These are phyloP conservation scores for Hypseocharis bilobata DNA, from an alignment of 441 rosid species.

Conservation along the genomic window DNA sequence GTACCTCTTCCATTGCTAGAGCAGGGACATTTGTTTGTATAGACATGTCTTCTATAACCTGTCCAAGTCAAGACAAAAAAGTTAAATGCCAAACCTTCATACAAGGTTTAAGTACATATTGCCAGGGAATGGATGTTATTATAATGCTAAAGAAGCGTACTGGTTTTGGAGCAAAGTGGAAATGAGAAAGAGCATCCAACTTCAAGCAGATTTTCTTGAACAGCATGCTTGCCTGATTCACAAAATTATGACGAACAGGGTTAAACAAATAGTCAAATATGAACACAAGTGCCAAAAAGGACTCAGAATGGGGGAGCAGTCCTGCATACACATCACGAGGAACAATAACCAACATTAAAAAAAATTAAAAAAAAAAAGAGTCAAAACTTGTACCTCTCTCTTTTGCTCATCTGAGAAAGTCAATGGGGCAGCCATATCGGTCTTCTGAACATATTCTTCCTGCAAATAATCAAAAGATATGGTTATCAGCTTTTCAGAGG, in stretches of 20 bases:
- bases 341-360: background rate
- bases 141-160: conserved; percentile 38
- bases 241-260: background rate
- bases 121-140: background rate
- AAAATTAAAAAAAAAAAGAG: conserved; percentile 11
- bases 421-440: conserved; percentile 55
- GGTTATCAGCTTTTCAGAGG: background rate
- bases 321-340: background rate
- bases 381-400: conserved; percentile 46
- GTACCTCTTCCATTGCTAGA: conserved; percentile 95
- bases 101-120: background rate
- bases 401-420: conserved; percentile 75
- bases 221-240: conserved; percentile 50
- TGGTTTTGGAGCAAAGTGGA: conserved; percentile 92
- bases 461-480: conserved; percentile 29
- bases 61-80: conserved; percentile 21
- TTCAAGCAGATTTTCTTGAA: conserved; percentile 76
- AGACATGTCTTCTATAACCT: conserved; percentile 87
- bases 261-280: background rate
- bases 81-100: conserved; percentile 4
- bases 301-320: no score
- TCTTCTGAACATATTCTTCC: conserved; percentile 68
- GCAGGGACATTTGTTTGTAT: conserved; percentile 81
- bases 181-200: conserved; percentile 93
- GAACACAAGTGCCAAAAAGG: background rate